Conservation (phyloP, 805 yeast genomes). For the Saturnispora mendoncae region DNA sequence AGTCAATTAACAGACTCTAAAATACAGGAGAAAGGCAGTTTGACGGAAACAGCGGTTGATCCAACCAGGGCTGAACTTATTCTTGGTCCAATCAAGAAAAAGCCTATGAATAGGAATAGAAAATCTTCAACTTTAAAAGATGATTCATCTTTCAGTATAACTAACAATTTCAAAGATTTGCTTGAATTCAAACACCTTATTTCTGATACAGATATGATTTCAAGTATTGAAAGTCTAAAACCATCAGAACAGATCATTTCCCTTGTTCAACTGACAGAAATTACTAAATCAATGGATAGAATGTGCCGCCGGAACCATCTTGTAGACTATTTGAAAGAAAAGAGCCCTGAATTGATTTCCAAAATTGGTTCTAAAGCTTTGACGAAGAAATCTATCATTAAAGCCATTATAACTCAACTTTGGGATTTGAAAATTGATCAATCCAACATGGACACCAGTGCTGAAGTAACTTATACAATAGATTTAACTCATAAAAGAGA, state of each 20-base stretch:
- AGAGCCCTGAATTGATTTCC: conserved; percentile 1
- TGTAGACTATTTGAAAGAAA: conserved; percentile 15
- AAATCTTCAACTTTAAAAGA: not conserved
- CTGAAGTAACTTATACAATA: conserved; percentile 17
- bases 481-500: conserved; percentile 25
- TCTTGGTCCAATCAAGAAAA: conserved; percentile 21
- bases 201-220: conserved; percentile 19
- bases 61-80: conserved; percentile 18
- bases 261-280: conserved; percentile 14
- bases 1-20: not conserved
- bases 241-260: conserved; percentile 21
- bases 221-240: conserved; percentile 22
- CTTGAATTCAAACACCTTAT: conserved; percentile 24
- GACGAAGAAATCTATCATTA: conserved; percentile 19
- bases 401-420: conserved; percentile 17
- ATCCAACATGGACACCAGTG: conserved; percentile 8
- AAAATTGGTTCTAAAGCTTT: conserved; percentile 1
- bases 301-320: conserved; percentile 14
- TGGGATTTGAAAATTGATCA: conserved; percentile 21
- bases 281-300: conserved; percentile 7
- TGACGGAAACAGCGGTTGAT: conserved; percentile 7
- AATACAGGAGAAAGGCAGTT: not conserved
- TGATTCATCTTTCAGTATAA: conserved; percentile 20
- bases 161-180: conserved; percentile 22
- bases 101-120: conserved; percentile 7